Conservation (phyloP, 345 rosid species). For the Eucalyptus decipiens region DNA sequence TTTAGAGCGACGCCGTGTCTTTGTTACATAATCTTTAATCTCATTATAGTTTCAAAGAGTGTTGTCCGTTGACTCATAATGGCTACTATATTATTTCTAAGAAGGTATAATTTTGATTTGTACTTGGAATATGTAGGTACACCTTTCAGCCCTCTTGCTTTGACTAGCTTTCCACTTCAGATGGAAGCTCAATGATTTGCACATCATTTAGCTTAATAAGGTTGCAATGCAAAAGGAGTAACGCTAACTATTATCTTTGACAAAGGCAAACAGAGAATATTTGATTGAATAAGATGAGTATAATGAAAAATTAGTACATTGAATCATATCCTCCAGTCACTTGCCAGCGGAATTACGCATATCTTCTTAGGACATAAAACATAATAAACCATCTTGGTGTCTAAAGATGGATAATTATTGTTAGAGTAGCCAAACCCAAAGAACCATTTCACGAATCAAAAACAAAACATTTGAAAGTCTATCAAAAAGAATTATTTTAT, state of each 20-base stretch:
- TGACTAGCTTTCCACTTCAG: not conserved
- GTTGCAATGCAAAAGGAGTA: not conserved
- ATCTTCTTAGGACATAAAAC: not conserved
- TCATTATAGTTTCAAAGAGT: not conserved
- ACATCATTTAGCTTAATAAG: not conserved
- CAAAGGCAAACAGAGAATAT: not conserved
- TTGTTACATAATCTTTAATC: not conserved
- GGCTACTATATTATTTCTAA: not conserved
- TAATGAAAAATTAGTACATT: not conserved
- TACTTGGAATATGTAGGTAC: not conserved
- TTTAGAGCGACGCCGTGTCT: fast-evolving
- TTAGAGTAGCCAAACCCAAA: not conserved
- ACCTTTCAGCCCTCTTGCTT: not conserved
- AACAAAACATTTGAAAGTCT: not conserved
- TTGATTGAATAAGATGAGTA: not conserved
- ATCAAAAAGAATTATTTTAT: not conserved
- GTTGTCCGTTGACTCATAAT: not conserved
- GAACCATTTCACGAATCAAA: not conserved
- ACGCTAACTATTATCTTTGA: not conserved
- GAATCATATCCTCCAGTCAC: not conserved
- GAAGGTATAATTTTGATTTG: not conserved
- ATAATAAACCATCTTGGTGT: not conserved
- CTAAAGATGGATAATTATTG: not conserved
- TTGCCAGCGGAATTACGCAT: not conserved
- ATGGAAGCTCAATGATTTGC: not conserved